Evolutionary conservation across 2,329 filamentous ascomycete genomes (phyloP).

Genomic region (Didymella keratinophila): DNA sequence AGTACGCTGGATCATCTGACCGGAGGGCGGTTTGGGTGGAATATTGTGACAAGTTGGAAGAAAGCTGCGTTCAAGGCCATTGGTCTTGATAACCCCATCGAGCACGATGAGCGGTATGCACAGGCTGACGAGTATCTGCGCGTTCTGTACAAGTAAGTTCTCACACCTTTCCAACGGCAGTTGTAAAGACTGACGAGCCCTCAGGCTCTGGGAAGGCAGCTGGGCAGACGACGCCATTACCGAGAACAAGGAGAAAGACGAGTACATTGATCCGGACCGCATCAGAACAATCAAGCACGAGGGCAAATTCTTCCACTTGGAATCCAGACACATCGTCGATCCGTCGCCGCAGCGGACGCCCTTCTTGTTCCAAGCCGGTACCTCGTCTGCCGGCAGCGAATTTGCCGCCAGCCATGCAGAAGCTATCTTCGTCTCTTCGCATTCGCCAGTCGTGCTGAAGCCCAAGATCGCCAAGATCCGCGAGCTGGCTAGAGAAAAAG

Average conservation of each 20-base stretch:
- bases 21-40: background rate
- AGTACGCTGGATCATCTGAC: background rate
- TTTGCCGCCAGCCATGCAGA: background rate
- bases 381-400: background rate
- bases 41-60: background rate
- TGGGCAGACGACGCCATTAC: background rate
- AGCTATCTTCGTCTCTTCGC: background rate
- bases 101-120: conserved; percentile 56
- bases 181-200: background rate
- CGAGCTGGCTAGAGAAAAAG: background rate
- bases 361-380: background rate
- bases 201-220: background rate
- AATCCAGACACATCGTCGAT: background rate
- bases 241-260: background rate
- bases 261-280: background rate
- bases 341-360: background rate
- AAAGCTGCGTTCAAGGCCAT: background rate
- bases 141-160: background rate
- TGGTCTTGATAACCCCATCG: background rate
- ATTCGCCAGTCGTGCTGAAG: background rate
- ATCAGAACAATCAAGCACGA: background rate
- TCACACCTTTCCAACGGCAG: background rate
- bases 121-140: conserved; percentile 1
- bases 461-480: background rate
- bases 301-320: background rate